Evolutionary conservation across 108 stramenopile genomes (phyloP).

Genomic region (Cyclotella baltica): DNA sequence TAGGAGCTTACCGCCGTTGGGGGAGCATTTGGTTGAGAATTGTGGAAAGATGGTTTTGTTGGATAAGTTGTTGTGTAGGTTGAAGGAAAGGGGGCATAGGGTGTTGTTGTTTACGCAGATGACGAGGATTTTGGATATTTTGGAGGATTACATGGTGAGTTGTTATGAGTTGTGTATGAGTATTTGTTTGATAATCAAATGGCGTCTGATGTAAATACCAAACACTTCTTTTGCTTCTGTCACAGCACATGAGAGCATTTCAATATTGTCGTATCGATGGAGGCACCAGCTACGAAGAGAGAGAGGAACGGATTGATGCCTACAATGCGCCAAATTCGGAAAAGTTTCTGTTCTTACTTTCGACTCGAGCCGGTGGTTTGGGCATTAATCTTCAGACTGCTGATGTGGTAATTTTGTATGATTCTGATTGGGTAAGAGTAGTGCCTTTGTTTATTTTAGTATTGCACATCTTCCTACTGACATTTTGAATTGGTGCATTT

Average conservation of each 20-base stretch:
- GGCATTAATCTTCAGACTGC: slow-evolving; percentile 87
- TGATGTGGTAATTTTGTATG: slow-evolving; percentile 41
- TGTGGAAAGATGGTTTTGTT: slow-evolving; percentile 88
- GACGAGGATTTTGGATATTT: slow-evolving; percentile 94
- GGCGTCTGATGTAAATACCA: not conserved
- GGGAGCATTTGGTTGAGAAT: slow-evolving; percentile 90
- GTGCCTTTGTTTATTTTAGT: not conserved
- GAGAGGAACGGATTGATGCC: slow-evolving; percentile 89
- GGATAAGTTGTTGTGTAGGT: slow-evolving; percentile 87
- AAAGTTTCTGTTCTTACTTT: slow-evolving; percentile 91
- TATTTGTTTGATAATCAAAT: no score
- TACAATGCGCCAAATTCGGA: slow-evolving; percentile 93
- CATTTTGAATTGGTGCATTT: slow-evolving; percentile 72
- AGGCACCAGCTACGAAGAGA: slow-evolving; percentile 93
- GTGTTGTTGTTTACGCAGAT: slow-evolving; percentile 98
- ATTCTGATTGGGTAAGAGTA: slow-evolving; percentile 19
- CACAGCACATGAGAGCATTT: slow-evolving; percentile 76
- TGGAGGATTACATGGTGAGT: slow-evolving; percentile 87
- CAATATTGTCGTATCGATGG: slow-evolving; percentile 99
- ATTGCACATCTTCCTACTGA: slow-evolving; percentile 67
- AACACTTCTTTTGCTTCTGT: not conserved
- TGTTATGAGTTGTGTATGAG: no score
- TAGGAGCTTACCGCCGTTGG: slow-evolving; percentile 79
- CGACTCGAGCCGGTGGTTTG: slow-evolving; percentile 93
- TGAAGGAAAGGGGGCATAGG: slow-evolving; percentile 88